Base-by-base conservation (phyloP, 1,139 yeast genomes). In the Debaryomycetaceae sp. region DNA sequence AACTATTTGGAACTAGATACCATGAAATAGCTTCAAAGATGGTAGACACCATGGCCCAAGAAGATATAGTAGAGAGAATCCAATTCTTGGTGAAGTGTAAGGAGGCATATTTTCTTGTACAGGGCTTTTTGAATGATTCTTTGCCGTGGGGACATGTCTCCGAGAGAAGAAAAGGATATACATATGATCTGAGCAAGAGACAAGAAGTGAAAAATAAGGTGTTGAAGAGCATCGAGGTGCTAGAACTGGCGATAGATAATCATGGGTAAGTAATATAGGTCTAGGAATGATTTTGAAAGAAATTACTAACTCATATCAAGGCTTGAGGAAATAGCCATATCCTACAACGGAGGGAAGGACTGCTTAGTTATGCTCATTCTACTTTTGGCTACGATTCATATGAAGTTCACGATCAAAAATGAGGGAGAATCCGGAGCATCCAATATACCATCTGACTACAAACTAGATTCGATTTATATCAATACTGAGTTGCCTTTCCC, bases 261-360 rank as follows among this genome's bases (percentile, higher is more conserved):
- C 72, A 70, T 46, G 66, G 66, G 66, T 65, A 62, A 45, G 70
- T 65, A 39, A 38, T 36, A 27, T 36, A 17, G 27, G 14, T 35
- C 24, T 31, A 24, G n/a, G 9, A 8, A 13, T 33, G 7, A 35
- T 36, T 36, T 8, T 5, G 20, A 27, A 2, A 17, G 23, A 17
- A 22, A 6, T 3, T 41, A 37, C 40, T 41, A 58, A 59, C 63
- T 58, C 56, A 57, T 59, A 34, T 24, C 31, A 49, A 61, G 74
- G 1, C 62, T 78, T 34, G 72, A 72, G 11, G 82, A 87, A 49
- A 65, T 88, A 5, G 84, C 96, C 4, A 69, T 89, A 6, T 84
- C 95, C 5, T 89, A 85, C 63, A 89, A 89, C 57, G 97, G 97
- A 6, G 97, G 97, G 2, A 89, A 89, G 57, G 97, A 89, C 63